Evolutionary conservation across 768 basidiomycete species (phyloP).

Genomic region (Boletellus sp.): DNA sequence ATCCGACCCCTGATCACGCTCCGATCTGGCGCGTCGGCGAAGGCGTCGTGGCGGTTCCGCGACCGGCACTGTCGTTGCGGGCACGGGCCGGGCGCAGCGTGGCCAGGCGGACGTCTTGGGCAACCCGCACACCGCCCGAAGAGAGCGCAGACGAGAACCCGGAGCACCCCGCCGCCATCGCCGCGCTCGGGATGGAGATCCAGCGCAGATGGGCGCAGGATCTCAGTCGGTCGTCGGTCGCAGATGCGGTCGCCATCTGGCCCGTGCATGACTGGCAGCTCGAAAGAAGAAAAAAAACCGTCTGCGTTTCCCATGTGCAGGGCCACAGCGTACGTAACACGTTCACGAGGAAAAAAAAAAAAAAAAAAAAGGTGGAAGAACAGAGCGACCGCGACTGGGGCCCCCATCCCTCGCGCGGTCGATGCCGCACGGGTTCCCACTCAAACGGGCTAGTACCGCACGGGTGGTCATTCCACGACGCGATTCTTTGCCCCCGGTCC

Average conservation of each 20-base stretch:
- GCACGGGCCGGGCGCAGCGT: too few species aligned
- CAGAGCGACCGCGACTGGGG: too few species aligned
- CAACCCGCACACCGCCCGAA: constrained; percentile 20
- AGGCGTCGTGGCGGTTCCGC: constrained; percentile 28
- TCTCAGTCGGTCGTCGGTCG: constrained; percentile 2
- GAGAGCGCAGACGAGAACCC: constrained; percentile 19
- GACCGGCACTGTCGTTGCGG: constrained; percentile 25
- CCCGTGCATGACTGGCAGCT: background rate
- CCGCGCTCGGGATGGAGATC: constrained; percentile 23
- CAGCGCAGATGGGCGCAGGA: constrained; percentile 17
- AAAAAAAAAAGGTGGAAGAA: background rate
- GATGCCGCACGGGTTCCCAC: too few species aligned
- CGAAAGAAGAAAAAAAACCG: constrained; percentile 16
- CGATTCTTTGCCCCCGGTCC: constrained; percentile 18
- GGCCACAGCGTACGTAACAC: constrained; percentile 17
- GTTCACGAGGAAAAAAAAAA: background rate
- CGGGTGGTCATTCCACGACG: constrained; percentile 9
- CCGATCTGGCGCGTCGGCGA: constrained; percentile 27
- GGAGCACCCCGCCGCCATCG: constrained; percentile 23
- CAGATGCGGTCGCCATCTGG: background rate
- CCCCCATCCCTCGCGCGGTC: too few species aligned
- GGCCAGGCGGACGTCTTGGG: too few species aligned
- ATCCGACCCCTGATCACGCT: constrained; percentile 21
- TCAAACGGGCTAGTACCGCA: background rate
- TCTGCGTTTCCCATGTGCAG: constrained; percentile 5